Percentiles rank a stretch among this genome's conserved stretches.
Conservation (phyloP, 1,284 basidiomycete genomes). For the Ceratobasidium sp. region DNA sequence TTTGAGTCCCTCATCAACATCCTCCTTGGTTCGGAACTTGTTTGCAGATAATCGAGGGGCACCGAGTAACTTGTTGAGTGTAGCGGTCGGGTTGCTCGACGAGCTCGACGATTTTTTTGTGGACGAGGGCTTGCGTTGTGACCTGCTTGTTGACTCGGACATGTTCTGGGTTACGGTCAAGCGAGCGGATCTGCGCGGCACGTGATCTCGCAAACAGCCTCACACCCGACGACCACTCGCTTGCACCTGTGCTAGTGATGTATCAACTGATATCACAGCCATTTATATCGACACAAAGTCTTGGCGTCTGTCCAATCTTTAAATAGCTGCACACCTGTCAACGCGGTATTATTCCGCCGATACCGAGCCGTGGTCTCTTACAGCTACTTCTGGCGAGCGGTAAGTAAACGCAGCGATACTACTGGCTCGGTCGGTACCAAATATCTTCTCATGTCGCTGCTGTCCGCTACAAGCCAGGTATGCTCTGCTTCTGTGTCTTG, state of each 20-base stretch:
- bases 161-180: slow-evolving; percentile 6
- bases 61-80: slow-evolving; percentile 79
- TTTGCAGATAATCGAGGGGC: slow-evolving; percentile 67
- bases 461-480: neutral
- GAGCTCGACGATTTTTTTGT: slow-evolving; percentile 20
- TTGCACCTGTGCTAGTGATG: too few relatives aligned
- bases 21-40: slow-evolving; percentile 69
- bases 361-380: neutral
- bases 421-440: neutral
- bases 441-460: neutral
- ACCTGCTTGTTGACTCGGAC: slow-evolving; percentile 32
- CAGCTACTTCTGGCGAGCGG: neutral
- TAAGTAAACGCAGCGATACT: neutral
- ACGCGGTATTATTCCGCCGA: neutral
- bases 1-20: slow-evolving; percentile 82
- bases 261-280: too few relatives aligned
- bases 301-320: neutral
- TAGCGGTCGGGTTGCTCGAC: slow-evolving; percentile 24
- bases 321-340: neutral
- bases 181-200: neutral
- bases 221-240: neutral
- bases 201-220: neutral
- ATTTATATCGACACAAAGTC: too few relatives aligned
- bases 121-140: slow-evolving; percentile 19
- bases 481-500: neutral